Percentiles rank a stretch among this genome's conserved stretches.
These are phyloP conservation scores for Adansonia grandidieri DNA, from an alignment of 441 rosid genomes.

Conservation along the genomic window DNA sequence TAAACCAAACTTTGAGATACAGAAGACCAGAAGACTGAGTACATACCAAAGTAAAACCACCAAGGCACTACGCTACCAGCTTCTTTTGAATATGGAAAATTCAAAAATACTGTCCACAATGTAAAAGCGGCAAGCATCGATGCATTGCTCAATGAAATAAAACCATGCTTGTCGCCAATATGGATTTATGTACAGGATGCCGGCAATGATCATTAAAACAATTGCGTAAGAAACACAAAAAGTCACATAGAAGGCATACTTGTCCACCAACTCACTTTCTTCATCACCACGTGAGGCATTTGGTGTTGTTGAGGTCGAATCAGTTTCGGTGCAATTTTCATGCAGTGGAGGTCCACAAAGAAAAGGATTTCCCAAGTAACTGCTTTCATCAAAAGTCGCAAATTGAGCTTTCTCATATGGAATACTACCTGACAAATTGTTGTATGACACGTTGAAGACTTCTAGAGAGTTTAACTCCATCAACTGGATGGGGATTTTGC, in stretches of 20 bases:
- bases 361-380: background rate
- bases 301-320: background rate
- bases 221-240: background rate
- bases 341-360: background rate
- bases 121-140: background rate
- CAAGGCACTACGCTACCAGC: background rate
- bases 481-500: background rate
- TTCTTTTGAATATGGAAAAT: background rate
- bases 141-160: background rate
- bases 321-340: background rate
- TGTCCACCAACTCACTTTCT: background rate
- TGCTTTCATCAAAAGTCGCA: background rate
- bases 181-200: background rate
- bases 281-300: background rate
- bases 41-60: background rate
- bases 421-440: background rate
- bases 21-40: background rate
- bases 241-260: background rate
- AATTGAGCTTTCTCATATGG: background rate
- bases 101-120: background rate
- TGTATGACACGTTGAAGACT: conserved; percentile 5
- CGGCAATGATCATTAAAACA: background rate
- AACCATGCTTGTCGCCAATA: background rate
- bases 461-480: background rate
- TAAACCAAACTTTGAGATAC: background rate